Percentiles rank a stretch among this genome's conserved stretches.
Conservation (phyloP, 2,329 filamentous ascomycete genomes). For the Aspergillus tanneri region DNA sequence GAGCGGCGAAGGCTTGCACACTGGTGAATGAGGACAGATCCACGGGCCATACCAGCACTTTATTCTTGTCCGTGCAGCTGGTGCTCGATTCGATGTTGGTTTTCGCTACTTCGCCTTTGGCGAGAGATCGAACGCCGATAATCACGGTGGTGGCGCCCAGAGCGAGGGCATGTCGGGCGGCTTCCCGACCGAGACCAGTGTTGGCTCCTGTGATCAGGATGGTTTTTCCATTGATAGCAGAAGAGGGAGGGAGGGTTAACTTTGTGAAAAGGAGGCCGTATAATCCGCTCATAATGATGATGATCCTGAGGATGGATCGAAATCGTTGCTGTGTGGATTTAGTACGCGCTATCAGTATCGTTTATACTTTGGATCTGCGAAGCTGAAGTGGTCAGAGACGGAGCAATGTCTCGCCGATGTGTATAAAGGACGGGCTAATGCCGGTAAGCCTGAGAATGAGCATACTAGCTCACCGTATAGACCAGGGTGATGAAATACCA, state of each 20-base stretch:
- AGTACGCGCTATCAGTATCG: neutral
- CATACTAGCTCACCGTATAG: neutral
- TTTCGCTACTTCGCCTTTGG: constrained; percentile 47
- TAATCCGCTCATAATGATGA: constrained; percentile 2
- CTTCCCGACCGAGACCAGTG: constrained; percentile 46
- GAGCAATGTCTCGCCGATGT: neutral
- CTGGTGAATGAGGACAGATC: constrained; percentile 44
- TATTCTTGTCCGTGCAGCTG: constrained; percentile 9
- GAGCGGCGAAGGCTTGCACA: constrained; percentile 40
- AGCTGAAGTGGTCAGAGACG: neutral
- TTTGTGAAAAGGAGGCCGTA: constrained; percentile 4
- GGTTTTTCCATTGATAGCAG: constrained; percentile 3
- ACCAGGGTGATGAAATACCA: neutral
- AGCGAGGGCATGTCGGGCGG: constrained; percentile 45
- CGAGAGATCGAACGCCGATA: constrained; percentile 43
- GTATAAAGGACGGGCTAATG: neutral
- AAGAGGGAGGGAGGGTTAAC: neutral
- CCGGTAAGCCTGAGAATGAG: neutral
- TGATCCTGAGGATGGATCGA: neutral
- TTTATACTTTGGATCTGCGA: neutral
- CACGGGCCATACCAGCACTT: constrained; percentile 49
- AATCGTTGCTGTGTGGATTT: neutral
- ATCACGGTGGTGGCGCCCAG: constrained; percentile 46
- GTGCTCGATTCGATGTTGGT: constrained; percentile 40
- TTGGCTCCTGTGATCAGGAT: constrained; percentile 14